Conservation (phyloP, 176 grass and related monocot genomes). For the Saccharum spontaneum region DNA sequence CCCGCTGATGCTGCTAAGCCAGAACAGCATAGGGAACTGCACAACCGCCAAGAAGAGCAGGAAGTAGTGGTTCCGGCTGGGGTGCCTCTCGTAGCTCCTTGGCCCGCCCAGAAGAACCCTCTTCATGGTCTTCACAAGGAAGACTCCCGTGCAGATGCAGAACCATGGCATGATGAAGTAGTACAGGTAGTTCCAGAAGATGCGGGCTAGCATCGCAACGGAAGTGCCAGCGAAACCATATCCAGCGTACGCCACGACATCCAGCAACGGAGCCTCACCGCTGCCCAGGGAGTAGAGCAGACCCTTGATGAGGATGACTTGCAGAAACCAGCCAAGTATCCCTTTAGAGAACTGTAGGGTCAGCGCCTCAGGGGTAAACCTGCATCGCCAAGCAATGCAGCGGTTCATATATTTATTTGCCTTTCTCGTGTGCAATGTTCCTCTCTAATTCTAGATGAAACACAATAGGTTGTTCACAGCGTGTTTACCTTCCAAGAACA, state of each 20-base stretch:
- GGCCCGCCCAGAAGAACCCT: slow-evolving; percentile 52
- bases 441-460: background rate
- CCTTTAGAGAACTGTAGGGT: slow-evolving; percentile 79
- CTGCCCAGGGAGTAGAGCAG: slow-evolving; percentile 61
- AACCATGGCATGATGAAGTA: slow-evolving; percentile 79
- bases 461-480: background rate
- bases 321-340: slow-evolving; percentile 63
- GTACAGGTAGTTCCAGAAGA: slow-evolving; percentile 65
- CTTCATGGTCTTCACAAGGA: slow-evolving; percentile 82
- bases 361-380: slow-evolving; percentile 78
- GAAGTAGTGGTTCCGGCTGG: slow-evolving; percentile 71
- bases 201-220: slow-evolving; percentile 44
- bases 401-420: background rate
- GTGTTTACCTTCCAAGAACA: slow-evolving; percentile 50
- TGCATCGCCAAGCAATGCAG: slow-evolving; percentile 27
- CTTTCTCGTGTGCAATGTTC: background rate
- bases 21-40: slow-evolving; percentile 72
- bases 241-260: slow-evolving; percentile 70
- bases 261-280: slow-evolving; percentile 61
- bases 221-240: slow-evolving; percentile 65
- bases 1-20: slow-evolving; percentile 52
- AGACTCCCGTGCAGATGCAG: slow-evolving; percentile 72
- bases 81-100: slow-evolving; percentile 58
- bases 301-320: slow-evolving; percentile 61
- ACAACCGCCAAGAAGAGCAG: slow-evolving; percentile 63